Evolutionary conservation across 2,329 filamentous ascomycete genomes (phyloP), one percentile per base, ranked within the genome.

Genomic region (Aotearoamyces nothofagi): DNA sequence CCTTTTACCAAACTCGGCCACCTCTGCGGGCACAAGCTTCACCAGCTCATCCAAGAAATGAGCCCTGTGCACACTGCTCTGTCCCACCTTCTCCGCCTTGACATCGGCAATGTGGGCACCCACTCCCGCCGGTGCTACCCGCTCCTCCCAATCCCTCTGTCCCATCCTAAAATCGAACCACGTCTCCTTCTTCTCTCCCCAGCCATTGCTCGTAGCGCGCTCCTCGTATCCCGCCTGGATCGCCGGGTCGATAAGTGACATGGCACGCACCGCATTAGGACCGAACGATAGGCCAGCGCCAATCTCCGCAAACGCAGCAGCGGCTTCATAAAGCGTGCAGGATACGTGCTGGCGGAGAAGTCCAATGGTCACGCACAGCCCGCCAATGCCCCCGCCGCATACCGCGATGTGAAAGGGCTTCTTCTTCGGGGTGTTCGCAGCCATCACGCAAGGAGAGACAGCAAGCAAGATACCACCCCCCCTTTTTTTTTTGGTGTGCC

Each of bases 11-110:
- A 56, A 52, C 24, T 43, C 23, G 3, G 51, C 45, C 5, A 44
- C 34, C 5, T 52, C 41, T 5, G 50, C 47, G 0, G 55, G 56
- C n/a, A 64, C 39, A 4, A 56, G 31, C 15, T 53, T 48, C 1
- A 46, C 42, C 13, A 50, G 16, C 12, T 41, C 37, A 29, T 49
- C 44, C 9, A 50, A 30, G 28, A 48, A 47, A 32, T 46, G 45
- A 3, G 46, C 46, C 12, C 46, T 26, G 30, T 49, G 47, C 16
- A 45, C 42, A 30, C 33, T 39, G 24, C 31, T 35, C 22, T 47
- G 44, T 6, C 28, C 22, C 13, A 17, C 5, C 2, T 15, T 17
- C 5, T 22, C 24, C 9, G 20, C 22, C 22, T 26, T 30, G 12
- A 26, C 20, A 27, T 26, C 22, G 12, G 29, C 29, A 30, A 27